Percentiles rank a stretch among this genome's conserved stretches.
Evolutionary conservation across 2,329 filamentous ascomycete species (phyloP).

Genomic region (Epicoccum sorghinum): DNA sequence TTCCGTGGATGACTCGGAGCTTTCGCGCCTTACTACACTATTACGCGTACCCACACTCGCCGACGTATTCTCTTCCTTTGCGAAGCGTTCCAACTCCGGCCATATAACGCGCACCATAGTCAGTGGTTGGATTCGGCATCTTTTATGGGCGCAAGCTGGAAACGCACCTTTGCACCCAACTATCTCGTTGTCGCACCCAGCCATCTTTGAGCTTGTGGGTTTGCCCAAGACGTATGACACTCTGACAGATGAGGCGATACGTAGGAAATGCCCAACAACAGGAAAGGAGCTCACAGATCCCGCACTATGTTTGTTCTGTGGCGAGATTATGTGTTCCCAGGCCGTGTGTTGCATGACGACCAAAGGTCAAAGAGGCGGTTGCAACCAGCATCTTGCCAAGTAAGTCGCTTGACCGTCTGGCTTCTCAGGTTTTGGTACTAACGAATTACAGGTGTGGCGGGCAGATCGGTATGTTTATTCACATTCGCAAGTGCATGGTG

Average conservation of each 20-base stretch:
- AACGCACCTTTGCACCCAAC: conserved; percentile 50
- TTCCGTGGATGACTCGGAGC: conserved; percentile 72
- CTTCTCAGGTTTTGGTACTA: conserved; percentile 5
- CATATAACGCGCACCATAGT: conserved; percentile 58
- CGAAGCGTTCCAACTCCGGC: conserved; percentile 35
- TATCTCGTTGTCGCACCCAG: conserved; percentile 74
- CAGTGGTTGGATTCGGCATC: conserved; percentile 76
- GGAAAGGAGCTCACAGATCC: conserved; percentile 92
- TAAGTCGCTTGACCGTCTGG: conserved; percentile 55
- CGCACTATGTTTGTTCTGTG: conserved; percentile 90
- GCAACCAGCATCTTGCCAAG: conserved; percentile 87
- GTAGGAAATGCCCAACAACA: conserved; percentile 81
- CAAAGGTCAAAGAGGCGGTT: conserved; percentile 60
- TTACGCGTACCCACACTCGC: conserved; percentile 79
- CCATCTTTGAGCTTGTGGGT: conserved; percentile 92
- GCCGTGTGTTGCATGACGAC: conserved; percentile 85
- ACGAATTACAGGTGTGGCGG: conserved; percentile 72
- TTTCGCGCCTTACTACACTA: conserved; percentile 78
- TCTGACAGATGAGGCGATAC: conserved; percentile 89
- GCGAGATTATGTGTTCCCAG: conserved; percentile 95
- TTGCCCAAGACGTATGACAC: conserved; percentile 90
- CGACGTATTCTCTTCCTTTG: conserved; percentile 71
- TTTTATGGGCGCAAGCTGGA: conserved; percentile 49
- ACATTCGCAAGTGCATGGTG: conserved; percentile 93
- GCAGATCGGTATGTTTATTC: conserved; percentile 92